A percentile compares a stretch with the other conserved stretches of the same genome.
Evolutionary conservation across 1,139 yeast genomes (phyloP).

Genomic region (Geotrichum phurueaensis): DNA sequence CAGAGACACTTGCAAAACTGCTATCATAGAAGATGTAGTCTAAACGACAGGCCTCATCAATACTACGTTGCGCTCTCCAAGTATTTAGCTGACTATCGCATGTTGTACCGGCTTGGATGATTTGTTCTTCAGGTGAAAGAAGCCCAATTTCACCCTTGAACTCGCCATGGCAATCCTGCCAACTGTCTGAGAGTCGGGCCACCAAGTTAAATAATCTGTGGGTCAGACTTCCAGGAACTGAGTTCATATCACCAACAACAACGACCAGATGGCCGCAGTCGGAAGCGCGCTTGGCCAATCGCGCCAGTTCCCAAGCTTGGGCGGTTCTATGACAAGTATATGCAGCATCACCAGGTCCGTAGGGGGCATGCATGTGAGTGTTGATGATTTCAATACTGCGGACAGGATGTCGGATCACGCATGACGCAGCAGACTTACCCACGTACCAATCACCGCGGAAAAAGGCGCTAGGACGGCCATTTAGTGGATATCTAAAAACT

Average conservation of each 20-base stretch:
- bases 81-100: slow-evolving; percentile 84
- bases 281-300: slow-evolving; percentile 54
- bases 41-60: slow-evolving; percentile 75
- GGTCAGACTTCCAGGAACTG: slow-evolving; percentile 80
- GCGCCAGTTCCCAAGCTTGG: slow-evolving; percentile 94
- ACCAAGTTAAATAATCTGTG: slow-evolving; percentile 64
- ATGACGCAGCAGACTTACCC: slow-evolving; percentile 82
- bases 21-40: slow-evolving; percentile 83
- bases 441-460: slow-evolving; percentile 97
- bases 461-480: slow-evolving; percentile 91
- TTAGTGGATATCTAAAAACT: slow-evolving; percentile 78
- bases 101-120: slow-evolving; percentile 71
- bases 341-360: slow-evolving; percentile 82
- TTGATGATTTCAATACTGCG: slow-evolving; percentile 72
- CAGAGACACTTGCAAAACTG: slow-evolving; percentile 45
- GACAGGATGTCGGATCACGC: slow-evolving; percentile 52
- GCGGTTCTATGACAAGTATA: slow-evolving; percentile 86
- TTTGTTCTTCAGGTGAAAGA: slow-evolving; percentile 62
- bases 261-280: slow-evolving; percentile 78
- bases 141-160: slow-evolving; percentile 34
- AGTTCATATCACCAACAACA: slow-evolving; percentile 89
- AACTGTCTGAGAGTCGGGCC: slow-evolving; percentile 71
- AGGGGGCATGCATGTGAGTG: slow-evolving; percentile 98
- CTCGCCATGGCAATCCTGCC: slow-evolving; percentile 62
- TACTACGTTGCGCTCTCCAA: slow-evolving; percentile 64